phyloP scores from a whole-genome alignment of 148 eudicot species.

The Persicaria tinctoria region DNA sequence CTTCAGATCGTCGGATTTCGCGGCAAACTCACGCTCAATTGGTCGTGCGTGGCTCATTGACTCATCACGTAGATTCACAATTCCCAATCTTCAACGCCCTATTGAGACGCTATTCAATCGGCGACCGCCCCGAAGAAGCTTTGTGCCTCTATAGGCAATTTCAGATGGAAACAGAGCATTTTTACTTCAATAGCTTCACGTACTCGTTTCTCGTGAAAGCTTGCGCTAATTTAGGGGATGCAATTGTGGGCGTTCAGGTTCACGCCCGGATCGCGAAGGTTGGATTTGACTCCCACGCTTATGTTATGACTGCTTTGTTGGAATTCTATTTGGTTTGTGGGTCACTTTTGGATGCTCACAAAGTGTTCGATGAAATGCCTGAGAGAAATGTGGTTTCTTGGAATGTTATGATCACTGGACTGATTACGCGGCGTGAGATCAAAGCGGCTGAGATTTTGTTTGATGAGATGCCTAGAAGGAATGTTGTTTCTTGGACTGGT shows the following conservation, averaged over 20 bases:
- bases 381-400: slow-evolving; percentile 50
- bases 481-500: slow-evolving; percentile 66
- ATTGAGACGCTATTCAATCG: slow-evolving; percentile 42
- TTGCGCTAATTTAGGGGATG: slow-evolving; percentile 21
- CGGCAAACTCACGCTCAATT: slow-evolving; percentile 53
- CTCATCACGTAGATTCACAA: slow-evolving; percentile 11
- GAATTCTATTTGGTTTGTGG: slow-evolving; percentile 47
- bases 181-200: slow-evolving; percentile 43
- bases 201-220: slow-evolving; percentile 58
- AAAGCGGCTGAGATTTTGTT: slow-evolving; percentile 35
- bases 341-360: slow-evolving; percentile 25
- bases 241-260: slow-evolving; percentile 23
- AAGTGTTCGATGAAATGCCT: slow-evolving; percentile 68
- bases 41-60: slow-evolving; percentile 19
- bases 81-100: slow-evolving; percentile 33
- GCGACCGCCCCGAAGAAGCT: slow-evolving; percentile 39
- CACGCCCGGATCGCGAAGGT: slow-evolving; percentile 26
- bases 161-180: slow-evolving; percentile 3
- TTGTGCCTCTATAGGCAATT: slow-evolving; percentile 41
- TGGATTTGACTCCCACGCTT: slow-evolving; percentile 41
- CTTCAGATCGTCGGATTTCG: slow-evolving; percentile 24
- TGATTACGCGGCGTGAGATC: slow-evolving; percentile 37
- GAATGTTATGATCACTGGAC: slow-evolving; percentile 65
- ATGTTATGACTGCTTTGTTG: slow-evolving; percentile 52
- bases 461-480: slow-evolving; percentile 40